Evolutionary conservation across 306 rosid species (phyloP).

Genomic region (Prunus mume): DNA sequence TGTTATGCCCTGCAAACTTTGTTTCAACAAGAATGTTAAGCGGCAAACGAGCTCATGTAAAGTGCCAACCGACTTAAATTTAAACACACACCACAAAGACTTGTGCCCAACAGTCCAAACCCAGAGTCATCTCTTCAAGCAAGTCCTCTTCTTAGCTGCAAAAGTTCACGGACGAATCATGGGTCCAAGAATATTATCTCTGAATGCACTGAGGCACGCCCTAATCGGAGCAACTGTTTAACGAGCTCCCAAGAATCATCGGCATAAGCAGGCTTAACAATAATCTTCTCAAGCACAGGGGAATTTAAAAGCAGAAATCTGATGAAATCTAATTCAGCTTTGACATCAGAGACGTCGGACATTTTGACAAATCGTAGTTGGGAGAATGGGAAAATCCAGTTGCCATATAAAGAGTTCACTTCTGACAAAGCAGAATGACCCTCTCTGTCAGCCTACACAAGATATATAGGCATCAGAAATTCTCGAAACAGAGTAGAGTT

Average conservation of each 20-base stretch:
- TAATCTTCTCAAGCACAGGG: constrained; percentile 47
- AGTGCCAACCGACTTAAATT: too few relatives aligned
- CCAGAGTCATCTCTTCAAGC: too few relatives aligned
- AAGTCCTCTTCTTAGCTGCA: neutral
- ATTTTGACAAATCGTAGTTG: constrained; percentile 38
- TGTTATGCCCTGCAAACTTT: too few relatives aligned
- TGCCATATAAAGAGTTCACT: constrained; percentile 17
- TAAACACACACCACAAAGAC: too few relatives aligned
- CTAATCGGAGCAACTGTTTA: constrained; percentile 41
- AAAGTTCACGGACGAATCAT: constrained; percentile 3
- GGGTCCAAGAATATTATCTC: constrained; percentile 47
- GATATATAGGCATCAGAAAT: neutral
- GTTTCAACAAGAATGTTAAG: too few relatives aligned
- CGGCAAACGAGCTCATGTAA: too few relatives aligned
- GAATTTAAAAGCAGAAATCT: constrained; percentile 38
- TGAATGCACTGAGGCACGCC: constrained; percentile 48
- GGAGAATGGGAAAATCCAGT: constrained; percentile 22
- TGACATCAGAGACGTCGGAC: constrained; percentile 28
- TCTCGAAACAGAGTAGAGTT: neutral
- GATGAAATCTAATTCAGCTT: constrained; percentile 50
- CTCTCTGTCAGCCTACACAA: constrained; percentile 37
- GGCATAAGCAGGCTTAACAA: constrained; percentile 32
- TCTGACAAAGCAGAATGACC: constrained; percentile 1
- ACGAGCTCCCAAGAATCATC: constrained; percentile 20
- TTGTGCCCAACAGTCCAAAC: too few relatives aligned